These are phyloP conservation scores for Massarina eburnea DNA, from an alignment of 2,329 filamentous ascomycete species.

Conservation along the genomic window DNA sequence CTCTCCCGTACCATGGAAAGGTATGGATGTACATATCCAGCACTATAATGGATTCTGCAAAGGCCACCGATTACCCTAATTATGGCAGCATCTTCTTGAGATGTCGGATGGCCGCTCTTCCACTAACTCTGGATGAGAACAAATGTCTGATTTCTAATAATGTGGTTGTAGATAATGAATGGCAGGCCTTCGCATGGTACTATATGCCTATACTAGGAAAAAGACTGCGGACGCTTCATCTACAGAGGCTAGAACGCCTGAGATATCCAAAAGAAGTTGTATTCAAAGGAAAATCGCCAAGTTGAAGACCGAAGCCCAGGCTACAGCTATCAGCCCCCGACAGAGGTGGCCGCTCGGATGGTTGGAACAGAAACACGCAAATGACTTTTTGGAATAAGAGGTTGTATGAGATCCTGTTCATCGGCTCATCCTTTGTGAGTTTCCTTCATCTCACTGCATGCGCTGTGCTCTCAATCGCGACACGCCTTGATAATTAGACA, in stretches of 20 bases:
- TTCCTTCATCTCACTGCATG: background rate
- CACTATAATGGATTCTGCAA: constrained; percentile 32
- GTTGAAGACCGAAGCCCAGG: constrained; percentile 45
- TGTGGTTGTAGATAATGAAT: constrained; percentile 41
- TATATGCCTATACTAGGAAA: constrained; percentile 52
- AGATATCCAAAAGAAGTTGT: constrained; percentile 42
- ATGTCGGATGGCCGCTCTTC: constrained; percentile 34
- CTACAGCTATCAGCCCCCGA: constrained; percentile 37
- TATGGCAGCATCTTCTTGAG: constrained; percentile 38
- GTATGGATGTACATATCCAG: constrained; percentile 53
- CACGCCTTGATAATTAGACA: too few species aligned
- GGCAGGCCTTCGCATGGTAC: constrained; percentile 45
- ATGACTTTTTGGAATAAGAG: constrained; percentile 44
- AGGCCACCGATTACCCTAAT: constrained; percentile 43
- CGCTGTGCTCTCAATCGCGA: background rate
- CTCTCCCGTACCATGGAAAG: constrained; percentile 49
- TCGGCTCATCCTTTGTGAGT: background rate
- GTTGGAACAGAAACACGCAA: constrained; percentile 46
- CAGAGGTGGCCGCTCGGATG: constrained; percentile 47
- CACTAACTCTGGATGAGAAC: constrained; percentile 26
- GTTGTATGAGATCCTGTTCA: constrained; percentile 20
- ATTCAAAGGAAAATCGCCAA: constrained; percentile 43
- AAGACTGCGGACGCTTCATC: constrained; percentile 46
- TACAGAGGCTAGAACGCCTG: constrained; percentile 30
- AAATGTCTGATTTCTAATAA: constrained; percentile 39